Conservation (phyloP, 805 yeast genomes). For the Suhomyces xylopsoci region DNA sequence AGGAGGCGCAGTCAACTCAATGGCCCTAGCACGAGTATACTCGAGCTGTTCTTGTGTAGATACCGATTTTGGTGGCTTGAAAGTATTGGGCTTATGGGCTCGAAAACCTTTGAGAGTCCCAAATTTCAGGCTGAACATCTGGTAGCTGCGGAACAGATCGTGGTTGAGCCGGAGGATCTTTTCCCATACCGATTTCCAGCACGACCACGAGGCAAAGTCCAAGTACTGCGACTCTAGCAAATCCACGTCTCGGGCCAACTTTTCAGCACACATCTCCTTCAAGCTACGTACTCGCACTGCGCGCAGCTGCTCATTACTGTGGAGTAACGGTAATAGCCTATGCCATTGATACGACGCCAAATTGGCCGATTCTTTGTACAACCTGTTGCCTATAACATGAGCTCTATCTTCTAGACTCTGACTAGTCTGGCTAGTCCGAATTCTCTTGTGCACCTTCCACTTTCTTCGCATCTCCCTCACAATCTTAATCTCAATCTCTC, state of each 20-base stretch:
- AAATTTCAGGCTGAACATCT: slow-evolving; percentile 24
- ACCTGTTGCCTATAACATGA: neutral
- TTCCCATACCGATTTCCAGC: slow-evolving; percentile 35
- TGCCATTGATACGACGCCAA: slow-evolving; percentile 13
- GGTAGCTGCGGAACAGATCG: slow-evolving; percentile 30
- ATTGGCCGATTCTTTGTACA: neutral
- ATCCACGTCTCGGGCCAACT: slow-evolving; percentile 28
- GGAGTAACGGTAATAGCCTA: slow-evolving; percentile 11
- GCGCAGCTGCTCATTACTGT: neutral
- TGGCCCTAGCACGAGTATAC: slow-evolving; percentile 7
- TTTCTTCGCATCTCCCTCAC: neutral
- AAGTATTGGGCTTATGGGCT: slow-evolving; percentile 17
- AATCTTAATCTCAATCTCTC: neutral
- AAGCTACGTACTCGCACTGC: slow-evolving; percentile 12
- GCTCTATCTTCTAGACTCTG: neutral
- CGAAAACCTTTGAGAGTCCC: slow-evolving; percentile 16
- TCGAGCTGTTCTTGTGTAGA: slow-evolving; percentile 4
- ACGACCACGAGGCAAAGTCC: slow-evolving; percentile 23
- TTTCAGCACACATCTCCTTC: slow-evolving; percentile 23
- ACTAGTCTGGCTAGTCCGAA: neutral
- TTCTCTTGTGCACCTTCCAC: neutral
- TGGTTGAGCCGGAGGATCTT: slow-evolving; percentile 18
- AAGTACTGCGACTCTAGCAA: slow-evolving; percentile 18
- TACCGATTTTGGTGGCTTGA: neutral
- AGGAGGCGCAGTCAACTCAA: slow-evolving; percentile 16